phyloP scores from a whole-genome alignment of 148 eudicot species.

The Silene conica region DNA sequence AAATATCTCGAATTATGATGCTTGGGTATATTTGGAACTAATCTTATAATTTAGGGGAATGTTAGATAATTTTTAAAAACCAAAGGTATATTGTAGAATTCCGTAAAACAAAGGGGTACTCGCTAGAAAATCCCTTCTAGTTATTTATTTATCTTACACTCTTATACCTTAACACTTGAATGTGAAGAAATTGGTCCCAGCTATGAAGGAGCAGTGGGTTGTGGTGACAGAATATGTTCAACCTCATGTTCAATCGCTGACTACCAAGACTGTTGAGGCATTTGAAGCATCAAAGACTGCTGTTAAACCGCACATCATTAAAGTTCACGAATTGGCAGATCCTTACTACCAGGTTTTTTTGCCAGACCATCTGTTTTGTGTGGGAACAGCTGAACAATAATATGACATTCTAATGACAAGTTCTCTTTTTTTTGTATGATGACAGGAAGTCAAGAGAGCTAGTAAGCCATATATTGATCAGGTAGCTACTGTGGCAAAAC shows the following conservation, averaged over 20 bases:
- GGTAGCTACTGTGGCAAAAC: conserved; percentile 72
- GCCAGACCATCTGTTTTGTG: background rate
- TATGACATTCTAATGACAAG: conserved; percentile 9
- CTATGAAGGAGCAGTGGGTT: conserved; percentile 71
- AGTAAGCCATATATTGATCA: conserved; percentile 80
- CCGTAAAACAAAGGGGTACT: no score
- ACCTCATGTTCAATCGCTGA: conserved; percentile 54
- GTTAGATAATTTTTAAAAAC: no score
- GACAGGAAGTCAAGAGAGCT: conserved; percentile 63
- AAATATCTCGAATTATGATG: no score
- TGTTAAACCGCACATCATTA: conserved; percentile 60
- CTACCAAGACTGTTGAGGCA: conserved; percentile 45
- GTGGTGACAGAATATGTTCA: conserved; percentile 42
- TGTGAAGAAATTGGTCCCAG: conserved; percentile 65
- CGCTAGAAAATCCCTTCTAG: no score
- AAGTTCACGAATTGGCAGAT: conserved; percentile 55
- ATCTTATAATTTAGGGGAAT: no score
- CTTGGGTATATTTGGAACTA: no score
- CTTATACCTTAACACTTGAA: conserved; percentile 16
- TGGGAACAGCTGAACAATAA: background rate
- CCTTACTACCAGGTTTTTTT: conserved; percentile 78
- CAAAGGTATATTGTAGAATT: no score
- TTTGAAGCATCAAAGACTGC: conserved; percentile 60
- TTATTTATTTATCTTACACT: background rate
- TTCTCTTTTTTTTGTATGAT: conserved; percentile 8